Conservation (phyloP, 768 basidiomycete genomes). For the Trametes meyenii region DNA sequence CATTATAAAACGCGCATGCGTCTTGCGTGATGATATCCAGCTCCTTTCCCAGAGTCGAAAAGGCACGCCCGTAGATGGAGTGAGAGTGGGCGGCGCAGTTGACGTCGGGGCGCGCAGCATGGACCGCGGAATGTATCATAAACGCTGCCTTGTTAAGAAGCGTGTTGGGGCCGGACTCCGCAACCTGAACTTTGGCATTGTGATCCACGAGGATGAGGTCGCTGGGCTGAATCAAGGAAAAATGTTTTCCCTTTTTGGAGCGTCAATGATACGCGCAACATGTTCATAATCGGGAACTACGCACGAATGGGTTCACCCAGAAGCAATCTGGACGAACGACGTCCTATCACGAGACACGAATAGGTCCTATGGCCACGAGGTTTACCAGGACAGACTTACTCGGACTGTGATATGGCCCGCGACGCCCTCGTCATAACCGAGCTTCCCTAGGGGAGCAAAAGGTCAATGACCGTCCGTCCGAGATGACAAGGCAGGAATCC, state of each 20-base stretch:
- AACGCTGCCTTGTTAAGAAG: slow-evolving; percentile 43
- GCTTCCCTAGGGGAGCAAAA: slow-evolving; percentile 24
- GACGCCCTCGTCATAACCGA: slow-evolving; percentile 51
- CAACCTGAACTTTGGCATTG: slow-evolving; percentile 33
- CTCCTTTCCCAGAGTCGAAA: slow-evolving; percentile 37
- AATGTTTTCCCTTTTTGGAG: slow-evolving; percentile 43
- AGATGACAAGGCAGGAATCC: background rate
- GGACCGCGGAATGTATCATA: slow-evolving; percentile 41
- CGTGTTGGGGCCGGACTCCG: slow-evolving; percentile 37
- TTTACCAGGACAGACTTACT: slow-evolving; percentile 6
- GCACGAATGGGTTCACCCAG: slow-evolving; percentile 53
- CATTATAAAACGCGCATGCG: slow-evolving; percentile 38
- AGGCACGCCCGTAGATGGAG: slow-evolving; percentile 41
- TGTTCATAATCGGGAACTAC: background rate
- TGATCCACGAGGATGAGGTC: slow-evolving; percentile 52
- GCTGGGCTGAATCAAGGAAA: slow-evolving; percentile 45
- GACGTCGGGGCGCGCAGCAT: slow-evolving; percentile 40
- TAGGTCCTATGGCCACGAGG: background rate
- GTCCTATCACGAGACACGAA: slow-evolving; percentile 33
- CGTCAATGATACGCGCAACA: background rate
- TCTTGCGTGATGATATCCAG: slow-evolving; percentile 40
- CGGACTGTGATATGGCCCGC: slow-evolving; percentile 57
- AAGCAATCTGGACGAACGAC: slow-evolving; percentile 45
- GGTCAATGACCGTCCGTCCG: background rate
- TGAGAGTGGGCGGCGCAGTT: slow-evolving; percentile 40